Base-by-base conservation (phyloP, 2,329 filamentous ascomycete species). In the Monilinia fructicola region DNA sequence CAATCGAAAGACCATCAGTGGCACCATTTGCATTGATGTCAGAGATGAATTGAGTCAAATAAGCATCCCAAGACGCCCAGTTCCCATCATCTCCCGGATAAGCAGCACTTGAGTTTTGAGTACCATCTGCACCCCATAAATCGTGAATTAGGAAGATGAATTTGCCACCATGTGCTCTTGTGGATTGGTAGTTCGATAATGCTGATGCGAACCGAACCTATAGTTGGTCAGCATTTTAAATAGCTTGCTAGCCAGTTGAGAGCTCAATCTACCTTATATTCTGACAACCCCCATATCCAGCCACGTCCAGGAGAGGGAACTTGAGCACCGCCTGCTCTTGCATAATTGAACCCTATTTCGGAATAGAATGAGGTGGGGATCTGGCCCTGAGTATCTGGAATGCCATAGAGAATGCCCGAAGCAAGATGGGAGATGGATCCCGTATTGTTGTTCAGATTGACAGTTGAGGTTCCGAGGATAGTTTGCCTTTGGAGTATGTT, bases 51-150 rank as follows among this genome's bases (percentile, higher is more conserved):
- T 77, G 76, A 0, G 76, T 73, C 1, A 83, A 68, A 64, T 81
- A 84, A 0, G 69, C 67, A 61, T 84, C 81, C 69, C 77, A 81
- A 26, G 75, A 70, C 1, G 76, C 73, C 81, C 82, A 85, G 70
- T 84, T 75, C 1, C 79, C 80, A 67, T 82, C 76, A 67, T 85
- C 82, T 3, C 83, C 83, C 1, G 83, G 83, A 62, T 78, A 83
- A 0, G 70, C 68, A 35, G 76, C 74, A 0, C 75, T 73, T 1
- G 76, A 76, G 1, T 74, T 73, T 35, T 80, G 78, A 7, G 76
- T 72, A n/a, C 78, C 77, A 69, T 84, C 81, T 0, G 81, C 79
- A 10, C 82, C 82, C 81, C 81, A 84, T 4, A 81, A 67, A 62
- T 82, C 81, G 65, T 81, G 80, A 0, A 78, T 76, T 0, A 83